Evolutionary conservation across 1,284 basidiomycete species (phyloP).

Genomic region (Exobasidium rhododendri): DNA sequence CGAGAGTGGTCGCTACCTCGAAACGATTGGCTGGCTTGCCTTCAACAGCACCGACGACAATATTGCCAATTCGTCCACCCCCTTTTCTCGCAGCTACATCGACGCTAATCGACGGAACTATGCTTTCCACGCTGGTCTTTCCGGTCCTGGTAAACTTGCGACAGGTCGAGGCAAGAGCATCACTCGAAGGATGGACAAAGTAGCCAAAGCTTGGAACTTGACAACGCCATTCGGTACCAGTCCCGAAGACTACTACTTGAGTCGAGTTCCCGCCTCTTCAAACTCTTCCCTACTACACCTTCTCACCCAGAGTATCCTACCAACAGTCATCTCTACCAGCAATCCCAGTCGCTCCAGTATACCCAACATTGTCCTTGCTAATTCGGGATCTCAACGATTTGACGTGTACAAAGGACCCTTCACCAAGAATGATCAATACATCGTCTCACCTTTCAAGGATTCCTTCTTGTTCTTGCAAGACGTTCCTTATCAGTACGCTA

Average conservation of each 20-base stretch:
- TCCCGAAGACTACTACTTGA: conserved; percentile 52
- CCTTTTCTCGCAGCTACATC: conserved; percentile 57
- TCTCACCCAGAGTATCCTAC: conserved; percentile 38
- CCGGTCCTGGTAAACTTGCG: conserved; percentile 28
- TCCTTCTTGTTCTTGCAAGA: conserved; percentile 43
- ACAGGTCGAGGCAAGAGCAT: conserved; percentile 43
- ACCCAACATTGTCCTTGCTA: conserved; percentile 46
- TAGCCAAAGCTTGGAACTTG: conserved; percentile 44
- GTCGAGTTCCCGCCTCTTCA: conserved; percentile 36
- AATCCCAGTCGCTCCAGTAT: conserved; percentile 26
- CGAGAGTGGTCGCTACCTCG: conserved; percentile 49
- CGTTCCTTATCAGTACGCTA: conserved; percentile 42
- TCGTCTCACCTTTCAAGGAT: conserved; percentile 48
- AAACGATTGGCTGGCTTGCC: conserved; percentile 35
- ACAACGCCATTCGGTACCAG: conserved; percentile 42
- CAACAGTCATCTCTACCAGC: conserved; percentile 44
- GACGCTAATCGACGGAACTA: conserved; percentile 58
- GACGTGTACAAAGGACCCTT: conserved; percentile 48
- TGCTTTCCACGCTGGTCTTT: conserved; percentile 27
- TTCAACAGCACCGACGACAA: conserved; percentile 25
- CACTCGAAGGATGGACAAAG: conserved; percentile 37
- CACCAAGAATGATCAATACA: conserved; percentile 49
- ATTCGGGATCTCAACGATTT: conserved; percentile 50
- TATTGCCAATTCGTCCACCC: conserved; percentile 45
- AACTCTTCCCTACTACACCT: conserved; percentile 41